These are phyloP conservation scores for Boechera retrofracta DNA, from an alignment of 345 rosid genomes.

Conservation along the genomic window DNA sequence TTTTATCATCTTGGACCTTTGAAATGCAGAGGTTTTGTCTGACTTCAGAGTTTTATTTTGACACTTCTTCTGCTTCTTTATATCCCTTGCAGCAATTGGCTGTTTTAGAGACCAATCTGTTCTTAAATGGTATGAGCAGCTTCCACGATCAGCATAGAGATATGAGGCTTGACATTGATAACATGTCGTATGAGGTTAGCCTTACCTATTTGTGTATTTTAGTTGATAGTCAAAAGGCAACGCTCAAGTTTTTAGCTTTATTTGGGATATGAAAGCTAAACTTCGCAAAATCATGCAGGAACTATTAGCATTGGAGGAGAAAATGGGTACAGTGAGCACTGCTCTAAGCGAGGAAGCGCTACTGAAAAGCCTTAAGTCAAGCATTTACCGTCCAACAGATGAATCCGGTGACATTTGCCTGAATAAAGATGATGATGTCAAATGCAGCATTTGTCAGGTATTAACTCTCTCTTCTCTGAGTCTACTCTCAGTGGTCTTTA, in stretches of 20 bases:
- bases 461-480: background rate
- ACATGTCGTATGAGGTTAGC: constrained; percentile 96
- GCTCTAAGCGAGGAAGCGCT: constrained; percentile 88
- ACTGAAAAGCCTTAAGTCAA: constrained; percentile 62
- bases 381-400: constrained; percentile 47
- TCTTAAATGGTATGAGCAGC: constrained; percentile 62
- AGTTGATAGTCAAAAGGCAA: background rate
- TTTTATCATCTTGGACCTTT: constrained; percentile 15
- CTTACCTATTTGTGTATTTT: constrained; percentile 1
- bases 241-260: background rate
- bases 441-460: constrained; percentile 97
- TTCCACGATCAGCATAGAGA: constrained; percentile 89
- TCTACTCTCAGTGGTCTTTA: background rate
- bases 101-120: constrained; percentile 77
- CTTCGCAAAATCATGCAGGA: constrained; percentile 57
- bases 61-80: background rate
- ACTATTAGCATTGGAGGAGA: constrained; percentile 91
- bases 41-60: constrained; percentile 14
- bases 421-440: constrained; percentile 55
- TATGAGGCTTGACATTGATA: constrained; percentile 96
- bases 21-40: constrained; percentile 22
- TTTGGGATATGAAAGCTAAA: constrained; percentile 8
- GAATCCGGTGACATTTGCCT: constrained; percentile 17
- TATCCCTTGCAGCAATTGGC: constrained; percentile 75
- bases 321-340: constrained; percentile 96